Conservation (phyloP, 2,329 filamentous ascomycete genomes). For the Coccinonectria pachysandricola region DNA sequence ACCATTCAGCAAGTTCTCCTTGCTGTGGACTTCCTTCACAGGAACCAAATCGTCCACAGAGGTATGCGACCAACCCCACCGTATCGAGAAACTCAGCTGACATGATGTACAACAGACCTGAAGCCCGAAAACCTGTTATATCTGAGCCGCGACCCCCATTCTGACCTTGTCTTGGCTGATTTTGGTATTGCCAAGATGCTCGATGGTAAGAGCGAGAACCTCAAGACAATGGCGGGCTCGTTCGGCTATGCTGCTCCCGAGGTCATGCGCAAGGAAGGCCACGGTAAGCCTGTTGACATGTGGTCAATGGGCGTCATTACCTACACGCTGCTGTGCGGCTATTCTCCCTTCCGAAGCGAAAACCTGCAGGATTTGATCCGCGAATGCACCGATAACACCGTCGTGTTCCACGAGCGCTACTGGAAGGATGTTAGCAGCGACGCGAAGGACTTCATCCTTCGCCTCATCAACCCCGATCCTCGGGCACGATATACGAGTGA, state of each 20-base stretch:
- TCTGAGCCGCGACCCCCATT: slow-evolving; percentile 64
- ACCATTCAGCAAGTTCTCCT: slow-evolving; percentile 90
- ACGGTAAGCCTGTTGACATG: slow-evolving; percentile 98
- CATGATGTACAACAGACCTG: slow-evolving; percentile 77
- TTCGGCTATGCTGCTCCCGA: slow-evolving; percentile 97
- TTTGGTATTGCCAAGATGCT: slow-evolving; percentile 99
- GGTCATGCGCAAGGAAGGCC: slow-evolving; percentile 95
- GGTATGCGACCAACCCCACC: slow-evolving; percentile 45
- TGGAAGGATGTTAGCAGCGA: slow-evolving; percentile 96
- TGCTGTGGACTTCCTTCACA: slow-evolving; percentile 88
- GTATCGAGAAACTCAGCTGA: too few species aligned
- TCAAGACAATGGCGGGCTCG: slow-evolving; percentile 97
- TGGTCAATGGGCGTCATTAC: slow-evolving; percentile 99
- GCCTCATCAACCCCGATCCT: slow-evolving; percentile 69
- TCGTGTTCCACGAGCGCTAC: slow-evolving; percentile 95
- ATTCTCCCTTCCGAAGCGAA: slow-evolving; percentile 95
- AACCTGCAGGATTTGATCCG: slow-evolving; percentile 88
- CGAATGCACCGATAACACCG: slow-evolving; percentile 73
- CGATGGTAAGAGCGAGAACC: slow-evolving; percentile 77
- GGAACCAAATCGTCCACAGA: slow-evolving; percentile 91
- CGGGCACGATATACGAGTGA: slow-evolving; percentile 67
- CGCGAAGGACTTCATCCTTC: slow-evolving; percentile 86
- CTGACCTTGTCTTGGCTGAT: slow-evolving; percentile 85
- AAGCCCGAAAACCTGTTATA: slow-evolving; percentile 98
- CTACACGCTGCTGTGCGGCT: slow-evolving; percentile 94